Evolutionary conservation across 331 rosid genomes (phyloP).

Genomic region (Malus hybrid): DNA sequence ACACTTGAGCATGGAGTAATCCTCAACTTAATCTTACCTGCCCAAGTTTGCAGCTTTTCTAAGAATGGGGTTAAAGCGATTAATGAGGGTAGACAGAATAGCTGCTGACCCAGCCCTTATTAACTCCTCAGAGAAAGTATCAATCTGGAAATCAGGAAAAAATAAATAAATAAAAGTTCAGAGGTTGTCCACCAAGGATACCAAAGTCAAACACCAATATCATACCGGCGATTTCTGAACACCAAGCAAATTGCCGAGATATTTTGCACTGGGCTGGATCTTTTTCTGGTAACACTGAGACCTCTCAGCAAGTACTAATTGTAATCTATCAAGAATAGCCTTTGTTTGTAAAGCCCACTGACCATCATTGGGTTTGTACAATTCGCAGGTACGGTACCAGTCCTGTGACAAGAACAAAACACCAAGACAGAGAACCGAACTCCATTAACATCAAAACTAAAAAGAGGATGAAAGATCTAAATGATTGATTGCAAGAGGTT

Average conservation of each 20-base stretch:
- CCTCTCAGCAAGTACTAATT: constrained; percentile 26
- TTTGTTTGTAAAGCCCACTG: constrained; percentile 28
- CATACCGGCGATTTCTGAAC: constrained; percentile 27
- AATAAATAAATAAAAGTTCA: background rate
- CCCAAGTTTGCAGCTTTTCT: constrained; percentile 24
- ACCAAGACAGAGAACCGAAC: background rate
- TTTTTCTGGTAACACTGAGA: constrained; percentile 18
- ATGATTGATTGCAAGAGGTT: background rate
- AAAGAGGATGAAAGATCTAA: background rate
- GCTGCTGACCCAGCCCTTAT: constrained; percentile 25
- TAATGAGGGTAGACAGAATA: constrained; percentile 17
- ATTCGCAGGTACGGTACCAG: constrained; percentile 21
- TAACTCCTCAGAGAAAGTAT: constrained; percentile 22
- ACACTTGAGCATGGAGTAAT: background rate
- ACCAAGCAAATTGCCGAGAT: constrained; percentile 26
- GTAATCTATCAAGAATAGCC: constrained; percentile 25
- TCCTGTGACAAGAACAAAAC: constrained; percentile 14
- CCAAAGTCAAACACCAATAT: background rate
- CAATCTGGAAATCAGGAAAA: constrained; percentile 14
- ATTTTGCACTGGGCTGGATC: constrained; percentile 23
- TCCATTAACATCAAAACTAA: constrained; percentile 3
- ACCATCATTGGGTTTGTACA: constrained; percentile 15
- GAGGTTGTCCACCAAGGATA: background rate
- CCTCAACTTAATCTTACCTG: constrained; percentile 9
- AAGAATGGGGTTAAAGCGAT: constrained; percentile 16